Evolutionary conservation across 495 filamentous ascomycete genomes (phyloP), one percentile per base, ranked within the genome.

Genomic region (Endocarpon pusillum): DNA sequence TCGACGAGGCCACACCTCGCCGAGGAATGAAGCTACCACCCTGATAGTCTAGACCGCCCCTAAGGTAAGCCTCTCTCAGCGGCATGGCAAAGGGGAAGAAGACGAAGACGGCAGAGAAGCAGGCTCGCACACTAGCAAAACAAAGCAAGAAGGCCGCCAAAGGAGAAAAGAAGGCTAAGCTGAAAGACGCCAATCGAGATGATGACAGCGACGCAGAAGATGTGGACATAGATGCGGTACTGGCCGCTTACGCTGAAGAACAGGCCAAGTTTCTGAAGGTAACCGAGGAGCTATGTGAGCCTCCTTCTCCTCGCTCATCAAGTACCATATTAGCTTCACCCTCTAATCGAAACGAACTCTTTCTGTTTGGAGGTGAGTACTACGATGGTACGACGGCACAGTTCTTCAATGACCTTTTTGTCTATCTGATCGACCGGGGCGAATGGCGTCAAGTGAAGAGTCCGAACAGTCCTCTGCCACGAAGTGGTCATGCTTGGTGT

Each of bases 161-260:
- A 51, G 81, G 79, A 55, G 81, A 85, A 62, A 86, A 83, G 63
- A 74, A 64, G 51, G 58, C 63, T 34, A 81, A 78, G 55, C 53
- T 59, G 20, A 69, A 68, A 42, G 58, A 59, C 45, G 52, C 45
- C 48, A 31, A 17, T 5, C 48, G 49, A 21, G 62, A 67, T 43
- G 75, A 70, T 17, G 81, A 83, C 47, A 84, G 78, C 50, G 80
- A 89, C 48, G 79, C 61, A 23, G 84, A 93, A 57, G 84, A 94
- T 43, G 73, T 86, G n/a, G 89, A 97, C 56, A 61, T 97, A 26
- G 89, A 97, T 53, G 73, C 76, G n/a, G 83, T 97, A n/a, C 74
- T 96, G 9, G 85, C 83, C 12, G 82, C 89, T 55, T 96, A 93
- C 49, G 62, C 64, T 16, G 62, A 64, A 38, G 57, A 85, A 56